Base-by-base conservation (phyloP, 768 basidiomycete genomes). In the Chlorophyllum brunneum region DNA sequence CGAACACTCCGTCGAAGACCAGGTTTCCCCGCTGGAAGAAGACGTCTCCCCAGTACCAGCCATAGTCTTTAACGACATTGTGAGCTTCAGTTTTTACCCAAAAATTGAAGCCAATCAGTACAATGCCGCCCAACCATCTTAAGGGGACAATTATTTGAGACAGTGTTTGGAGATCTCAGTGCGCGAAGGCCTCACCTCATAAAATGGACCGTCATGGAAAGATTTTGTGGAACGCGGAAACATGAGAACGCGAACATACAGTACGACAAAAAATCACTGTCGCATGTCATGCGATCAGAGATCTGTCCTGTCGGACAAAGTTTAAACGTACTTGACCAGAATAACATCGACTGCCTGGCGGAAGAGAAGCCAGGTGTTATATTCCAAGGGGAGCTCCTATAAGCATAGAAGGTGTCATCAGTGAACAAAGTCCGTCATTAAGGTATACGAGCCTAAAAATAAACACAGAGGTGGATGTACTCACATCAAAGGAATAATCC, bases 31-130 rank as follows among this genome's bases (percentile, higher is more conserved):
- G 85, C 66, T 92, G 89, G 74, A 93, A 92, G 71, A 93, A 93
- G 52, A 85, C 85, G 59, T 93, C 91, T 8, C 91, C 94, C 92
- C 92, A 93, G 66, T 94, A 98, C 94, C 93, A 98, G 13, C 94
- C 95, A 59, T 95, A 98, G 63, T 98, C 95, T 61, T 97, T 98
- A 55, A 98, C 94, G 43, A 98, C 92, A 48, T 92, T 81, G 66
- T 99, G 97, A 0, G 97, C 97, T 63, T 98, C 95, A 2, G 88
- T 90, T 66, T 99, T 99, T 56, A 99, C 93, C 94, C 95, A 98
- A 30, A 98, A 78, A 67, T 99, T 98, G 77, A 98, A 98, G 18
- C 78, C 80, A 64, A 98, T 93, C 22, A 99, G 73, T 0, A 81
- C 78, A 54, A 90, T 65, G 4, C 97, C 97, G 18, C 87, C 86